These are phyloP conservation scores for Gnaphalium uliginosum DNA, from an alignment of 129 eudicot genomes.

Conservation along the genomic window DNA sequence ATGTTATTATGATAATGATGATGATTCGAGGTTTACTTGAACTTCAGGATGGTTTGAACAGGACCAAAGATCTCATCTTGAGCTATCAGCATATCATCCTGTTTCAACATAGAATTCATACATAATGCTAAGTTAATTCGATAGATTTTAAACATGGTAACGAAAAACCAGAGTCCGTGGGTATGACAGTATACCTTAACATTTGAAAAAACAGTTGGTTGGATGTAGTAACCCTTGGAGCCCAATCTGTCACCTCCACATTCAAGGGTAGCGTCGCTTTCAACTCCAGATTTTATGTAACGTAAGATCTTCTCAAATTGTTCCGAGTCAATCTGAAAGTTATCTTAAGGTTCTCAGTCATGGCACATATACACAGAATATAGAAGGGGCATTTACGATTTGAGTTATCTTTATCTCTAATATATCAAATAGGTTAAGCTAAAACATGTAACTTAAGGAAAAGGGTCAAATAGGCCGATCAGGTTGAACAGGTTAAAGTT, in stretches of 20 bases:
- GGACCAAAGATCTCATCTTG: slow-evolving; percentile 84
- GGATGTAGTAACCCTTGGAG: slow-evolving; percentile 71
- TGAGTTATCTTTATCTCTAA: not conserved
- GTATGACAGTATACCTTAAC: slow-evolving; percentile 53
- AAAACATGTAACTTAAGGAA: not conserved
- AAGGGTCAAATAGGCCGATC: too few species aligned
- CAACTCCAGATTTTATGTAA: slow-evolving; percentile 70
- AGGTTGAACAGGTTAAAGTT: not conserved
- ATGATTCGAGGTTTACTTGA: slow-evolving; percentile 52
- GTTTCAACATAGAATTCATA: slow-evolving; percentile 11
- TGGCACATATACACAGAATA: not conserved
- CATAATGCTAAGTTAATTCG: not conserved
- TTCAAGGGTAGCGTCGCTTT: slow-evolving; percentile 80
- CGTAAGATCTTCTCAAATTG: slow-evolving; percentile 74
- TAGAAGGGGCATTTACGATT: not conserved
- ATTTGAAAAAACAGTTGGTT: slow-evolving; percentile 84
- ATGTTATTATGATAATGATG: not conserved
- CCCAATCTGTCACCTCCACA: slow-evolving; percentile 81
- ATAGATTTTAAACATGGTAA: not conserved
- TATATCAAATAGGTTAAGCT: not conserved
- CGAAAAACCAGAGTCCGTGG: not conserved
- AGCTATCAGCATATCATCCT: slow-evolving; percentile 90
- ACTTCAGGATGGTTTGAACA: slow-evolving; percentile 76
- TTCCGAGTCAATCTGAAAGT: slow-evolving; percentile 62
- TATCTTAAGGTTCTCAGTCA: not conserved